phyloP scores from a whole-genome alignment of 2,329 filamentous ascomycete species.

The Colletotrichum eremochloae region DNA sequence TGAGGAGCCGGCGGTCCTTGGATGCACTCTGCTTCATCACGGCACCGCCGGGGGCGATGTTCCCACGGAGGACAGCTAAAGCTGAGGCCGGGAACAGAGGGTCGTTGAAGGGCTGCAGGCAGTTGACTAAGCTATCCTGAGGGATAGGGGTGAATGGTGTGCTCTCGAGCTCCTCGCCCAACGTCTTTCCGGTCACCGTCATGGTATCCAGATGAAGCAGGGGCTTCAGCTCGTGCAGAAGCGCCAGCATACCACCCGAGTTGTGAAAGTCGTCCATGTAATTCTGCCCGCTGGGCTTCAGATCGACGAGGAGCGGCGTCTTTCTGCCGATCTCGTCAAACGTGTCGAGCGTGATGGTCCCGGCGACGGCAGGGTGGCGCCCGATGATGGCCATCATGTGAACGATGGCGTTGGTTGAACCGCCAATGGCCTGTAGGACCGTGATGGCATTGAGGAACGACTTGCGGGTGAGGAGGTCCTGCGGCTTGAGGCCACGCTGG shows the following conservation, averaged over 20 bases:
- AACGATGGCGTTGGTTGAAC: conserved; percentile 87
- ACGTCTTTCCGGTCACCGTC: conserved; percentile 87
- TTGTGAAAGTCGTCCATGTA: conserved; percentile 94
- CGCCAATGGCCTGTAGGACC: conserved; percentile 87
- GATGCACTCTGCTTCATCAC: conserved; percentile 91
- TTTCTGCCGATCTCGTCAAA: conserved; percentile 82
- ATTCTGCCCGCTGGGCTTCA: conserved; percentile 88
- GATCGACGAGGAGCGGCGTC: conserved; percentile 85
- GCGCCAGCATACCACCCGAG: conserved; percentile 85
- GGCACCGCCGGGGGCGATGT: conserved; percentile 85
- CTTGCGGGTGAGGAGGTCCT: conserved; percentile 77
- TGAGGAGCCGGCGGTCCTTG: conserved; percentile 75
- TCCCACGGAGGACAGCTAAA: conserved; percentile 85
- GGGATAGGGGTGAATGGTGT: conserved; percentile 71
- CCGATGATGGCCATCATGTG: conserved; percentile 89
- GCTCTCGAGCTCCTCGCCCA: conserved; percentile 82
- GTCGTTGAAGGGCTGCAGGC: conserved; percentile 74
- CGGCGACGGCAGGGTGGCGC: conserved; percentile 75
- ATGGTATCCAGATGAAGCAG: conserved; percentile 82
- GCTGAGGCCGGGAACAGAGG: conserved; percentile 82
- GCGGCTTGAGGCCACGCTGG: conserved; percentile 76
- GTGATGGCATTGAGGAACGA: conserved; percentile 89
- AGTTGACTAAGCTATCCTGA: conserved; percentile 49
- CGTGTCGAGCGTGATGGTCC: conserved; percentile 77
- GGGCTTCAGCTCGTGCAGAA: conserved; percentile 82